Conservation (phyloP, 2,329 filamentous ascomycete species). For the Chalaropsis ovoidea region DNA sequence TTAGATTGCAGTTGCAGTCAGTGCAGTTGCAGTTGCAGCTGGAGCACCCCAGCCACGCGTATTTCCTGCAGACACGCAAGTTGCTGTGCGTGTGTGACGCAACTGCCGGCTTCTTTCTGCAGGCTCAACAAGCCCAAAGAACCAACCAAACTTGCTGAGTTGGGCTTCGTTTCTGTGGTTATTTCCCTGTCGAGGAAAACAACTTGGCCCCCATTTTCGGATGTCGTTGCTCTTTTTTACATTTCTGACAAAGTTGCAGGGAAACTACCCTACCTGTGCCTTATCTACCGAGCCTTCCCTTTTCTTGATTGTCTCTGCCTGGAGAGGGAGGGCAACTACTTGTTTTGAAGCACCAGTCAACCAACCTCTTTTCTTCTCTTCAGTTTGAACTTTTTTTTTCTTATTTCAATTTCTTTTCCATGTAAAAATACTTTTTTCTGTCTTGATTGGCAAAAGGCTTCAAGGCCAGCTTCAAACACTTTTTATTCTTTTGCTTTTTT, state of each 20-base stretch:
- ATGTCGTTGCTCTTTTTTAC: neutral
- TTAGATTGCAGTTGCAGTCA: constrained; percentile 1
- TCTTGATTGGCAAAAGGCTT: neutral
- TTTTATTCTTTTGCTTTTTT: neutral
- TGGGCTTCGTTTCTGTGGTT: neutral
- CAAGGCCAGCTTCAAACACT: neutral
- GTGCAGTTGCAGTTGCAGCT: constrained; percentile 1
- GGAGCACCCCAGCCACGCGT: neutral
- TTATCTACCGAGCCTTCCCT: constrained; percentile 1
- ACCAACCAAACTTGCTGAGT: neutral
- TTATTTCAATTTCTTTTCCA: neutral
- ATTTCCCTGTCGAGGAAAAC: neutral
- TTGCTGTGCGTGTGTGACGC: neutral
- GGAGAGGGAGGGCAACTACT: neutral
- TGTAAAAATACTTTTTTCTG: neutral
- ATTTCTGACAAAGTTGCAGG: neutral
- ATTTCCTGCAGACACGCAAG: neutral
- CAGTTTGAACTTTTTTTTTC: neutral
- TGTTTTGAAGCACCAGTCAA: neutral
- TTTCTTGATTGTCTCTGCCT: neutral
- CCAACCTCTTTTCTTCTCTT: neutral
- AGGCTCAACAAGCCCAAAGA: neutral
- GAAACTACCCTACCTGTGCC: neutral
- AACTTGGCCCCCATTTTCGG: too few relatives aligned
- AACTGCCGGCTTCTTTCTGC: constrained; percentile 3